Conservation (phyloP, 2,329 filamentous ascomycete species). For the Ophidiomyces ophidiicola region DNA sequence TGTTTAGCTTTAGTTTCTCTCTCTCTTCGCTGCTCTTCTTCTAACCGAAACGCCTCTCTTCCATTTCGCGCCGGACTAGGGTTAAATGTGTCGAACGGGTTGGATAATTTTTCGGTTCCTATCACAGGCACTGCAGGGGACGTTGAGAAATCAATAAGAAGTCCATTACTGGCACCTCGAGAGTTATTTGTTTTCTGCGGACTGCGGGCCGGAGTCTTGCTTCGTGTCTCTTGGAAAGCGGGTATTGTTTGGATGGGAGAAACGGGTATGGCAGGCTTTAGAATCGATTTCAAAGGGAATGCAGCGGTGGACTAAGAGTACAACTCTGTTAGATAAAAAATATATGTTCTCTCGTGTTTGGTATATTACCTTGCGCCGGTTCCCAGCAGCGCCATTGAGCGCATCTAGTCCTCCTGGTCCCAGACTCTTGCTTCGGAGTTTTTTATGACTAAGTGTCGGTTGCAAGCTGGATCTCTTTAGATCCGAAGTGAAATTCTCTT, state of each 20-base stretch:
- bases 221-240: slow-evolving; percentile 42
- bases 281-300: slow-evolving; percentile 52
- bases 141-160: slow-evolving; percentile 35
- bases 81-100: slow-evolving; percentile 38
- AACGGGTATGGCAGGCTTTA: slow-evolving; percentile 62
- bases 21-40: slow-evolving; percentile 54
- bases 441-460: slow-evolving; percentile 39
- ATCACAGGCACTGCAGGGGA: slow-evolving; percentile 24
- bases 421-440: slow-evolving; percentile 88
- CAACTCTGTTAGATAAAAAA: neutral
- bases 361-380: slow-evolving; percentile 58
- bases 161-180: slow-evolving; percentile 16
- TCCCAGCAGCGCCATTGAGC: slow-evolving; percentile 61
- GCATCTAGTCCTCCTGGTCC: slow-evolving; percentile 82
- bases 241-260: slow-evolving; percentile 56
- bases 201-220: slow-evolving; percentile 29
- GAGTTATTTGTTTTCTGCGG: slow-evolving; percentile 14
- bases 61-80: slow-evolving; percentile 30
- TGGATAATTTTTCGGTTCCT: slow-evolving; percentile 33
- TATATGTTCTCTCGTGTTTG: neutral
- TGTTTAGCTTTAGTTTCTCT: slow-evolving; percentile 52
- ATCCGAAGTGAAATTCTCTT: slow-evolving; percentile 67
- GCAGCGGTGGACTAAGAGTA: slow-evolving; percentile 29
- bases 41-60: slow-evolving; percentile 49
- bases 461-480: slow-evolving; percentile 31